A percentile compares a stretch with the other conserved stretches of the same genome.
Conservation (phyloP, 345 rosid genomes). For the Noccaea bulbosa region DNA sequence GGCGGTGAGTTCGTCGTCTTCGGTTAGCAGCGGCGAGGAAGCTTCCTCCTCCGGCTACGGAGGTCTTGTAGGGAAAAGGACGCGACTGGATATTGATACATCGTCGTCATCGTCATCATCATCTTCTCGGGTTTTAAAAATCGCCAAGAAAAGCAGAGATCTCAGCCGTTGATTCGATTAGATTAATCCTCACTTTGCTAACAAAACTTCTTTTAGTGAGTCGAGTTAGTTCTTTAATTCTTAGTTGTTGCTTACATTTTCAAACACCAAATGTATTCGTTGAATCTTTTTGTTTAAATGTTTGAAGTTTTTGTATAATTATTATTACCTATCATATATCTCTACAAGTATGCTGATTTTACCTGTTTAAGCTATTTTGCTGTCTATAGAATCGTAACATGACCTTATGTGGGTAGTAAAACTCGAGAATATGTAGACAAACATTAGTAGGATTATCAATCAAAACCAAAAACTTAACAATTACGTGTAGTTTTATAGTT, state of each 20-base stretch:
- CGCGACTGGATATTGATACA: conserved; percentile 35
- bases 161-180: conserved; percentile 37
- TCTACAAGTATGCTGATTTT: not conserved
- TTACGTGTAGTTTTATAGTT: not conserved
- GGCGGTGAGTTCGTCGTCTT: conserved; percentile 51
- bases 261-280: conserved; percentile 15
- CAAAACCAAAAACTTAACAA: not conserved
- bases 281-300: not conserved
- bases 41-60: conserved; percentile 18
- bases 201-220: conserved; percentile 34
- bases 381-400: not conserved
- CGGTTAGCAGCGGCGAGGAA: conserved; percentile 50
- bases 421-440: no score
- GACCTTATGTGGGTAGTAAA: no score
- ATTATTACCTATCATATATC: not conserved
- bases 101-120: conserved; percentile 9
- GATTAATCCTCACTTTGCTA: conserved; percentile 19
- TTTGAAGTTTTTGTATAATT: not conserved
- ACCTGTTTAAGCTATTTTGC: not conserved
- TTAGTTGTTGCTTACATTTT: conserved; percentile 2
- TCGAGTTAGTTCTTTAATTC: conserved; percentile 19
- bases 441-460: conserved; percentile 6
- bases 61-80: conserved; percentile 47
- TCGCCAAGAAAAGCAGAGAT: conserved; percentile 49
- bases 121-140: conserved; percentile 27